phyloP scores from a whole-genome alignment of 257 asterid species.

The Capsicum rhomboideum region DNA sequence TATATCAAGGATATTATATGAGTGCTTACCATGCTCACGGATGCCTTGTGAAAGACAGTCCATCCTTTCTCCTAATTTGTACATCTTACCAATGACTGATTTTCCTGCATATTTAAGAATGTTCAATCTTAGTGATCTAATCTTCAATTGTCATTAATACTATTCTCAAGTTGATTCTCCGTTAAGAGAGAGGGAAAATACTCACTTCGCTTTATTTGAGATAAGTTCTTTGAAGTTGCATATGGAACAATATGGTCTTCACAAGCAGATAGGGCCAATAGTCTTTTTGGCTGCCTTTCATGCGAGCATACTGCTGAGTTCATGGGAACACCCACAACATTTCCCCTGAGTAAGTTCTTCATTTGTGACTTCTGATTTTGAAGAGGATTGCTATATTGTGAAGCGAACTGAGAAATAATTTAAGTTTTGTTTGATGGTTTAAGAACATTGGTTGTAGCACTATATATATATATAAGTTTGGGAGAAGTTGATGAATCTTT shows the following conservation, averaged over 20 bases:
- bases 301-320: not conserved
- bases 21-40: conserved; percentile 31
- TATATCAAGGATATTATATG: not conserved
- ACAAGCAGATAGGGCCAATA: not conserved
- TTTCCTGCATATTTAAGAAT: not conserved
- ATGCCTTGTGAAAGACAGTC: conserved; percentile 36
- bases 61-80: conserved; percentile 26
- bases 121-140: not conserved
- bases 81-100: conserved; percentile 22
- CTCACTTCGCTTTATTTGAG: not conserved
- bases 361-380: not conserved
- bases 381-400: not conserved
- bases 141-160: conserved; percentile 1
- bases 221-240: not conserved
- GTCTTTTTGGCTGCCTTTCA: not conserved
- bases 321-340: not conserved
- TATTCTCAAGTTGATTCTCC: not conserved
- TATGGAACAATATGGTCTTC: not conserved
- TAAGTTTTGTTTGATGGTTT: not conserved
- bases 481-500: not conserved
- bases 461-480: conserved; percentile 4
- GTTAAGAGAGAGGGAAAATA: not conserved
- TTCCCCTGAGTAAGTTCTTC: not conserved
- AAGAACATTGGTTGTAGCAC: conserved; percentile 6
- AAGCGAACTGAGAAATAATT: not conserved